Percentiles rank a stretch among this genome's conserved stretches.
Conservation (phyloP, 2,329 filamentous ascomycete species). For the Fusarium dlaminii region DNA sequence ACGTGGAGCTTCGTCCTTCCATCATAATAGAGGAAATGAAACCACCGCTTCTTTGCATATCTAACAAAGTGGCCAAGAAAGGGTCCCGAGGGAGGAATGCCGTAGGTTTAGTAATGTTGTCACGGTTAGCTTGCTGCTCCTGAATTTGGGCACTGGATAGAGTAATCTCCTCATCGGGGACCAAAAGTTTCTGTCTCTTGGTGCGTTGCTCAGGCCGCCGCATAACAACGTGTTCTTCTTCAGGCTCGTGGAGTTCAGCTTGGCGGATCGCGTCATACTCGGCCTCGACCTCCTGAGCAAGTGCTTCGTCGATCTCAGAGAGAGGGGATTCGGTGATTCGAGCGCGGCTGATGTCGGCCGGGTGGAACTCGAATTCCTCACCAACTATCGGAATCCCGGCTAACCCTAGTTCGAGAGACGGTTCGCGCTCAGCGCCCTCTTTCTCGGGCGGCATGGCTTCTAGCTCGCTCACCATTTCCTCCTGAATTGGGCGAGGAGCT, state of each 20-base stretch:
- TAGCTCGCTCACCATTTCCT: slow-evolving; percentile 62
- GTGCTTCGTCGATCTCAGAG: slow-evolving; percentile 72
- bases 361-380: slow-evolving; percentile 70
- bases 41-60: slow-evolving; percentile 88
- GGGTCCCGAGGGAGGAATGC: slow-evolving; percentile 88
- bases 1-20: slow-evolving; percentile 78
- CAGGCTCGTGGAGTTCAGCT: neutral
- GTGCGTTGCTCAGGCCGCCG: neutral
- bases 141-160: slow-evolving; percentile 82
- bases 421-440: neutral
- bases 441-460: neutral
- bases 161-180: slow-evolving; percentile 80
- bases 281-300: slow-evolving; percentile 67
- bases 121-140: slow-evolving; percentile 83
- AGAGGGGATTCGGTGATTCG: slow-evolving; percentile 75
- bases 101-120: slow-evolving; percentile 83
- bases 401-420: neutral
- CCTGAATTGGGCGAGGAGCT: slow-evolving; percentile 61
- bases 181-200: slow-evolving; percentile 80
- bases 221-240: neutral
- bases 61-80: slow-evolving; percentile 84
- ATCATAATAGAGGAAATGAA: slow-evolving; percentile 89
- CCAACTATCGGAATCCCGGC: slow-evolving; percentile 67
- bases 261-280: slow-evolving; percentile 67
- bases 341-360: slow-evolving; percentile 62